Percentiles rank a stretch among this genome's conserved stretches.
phyloP scores from a whole-genome alignment of 163 green algal genomes.

The Scenedesmus sp. region DNA sequence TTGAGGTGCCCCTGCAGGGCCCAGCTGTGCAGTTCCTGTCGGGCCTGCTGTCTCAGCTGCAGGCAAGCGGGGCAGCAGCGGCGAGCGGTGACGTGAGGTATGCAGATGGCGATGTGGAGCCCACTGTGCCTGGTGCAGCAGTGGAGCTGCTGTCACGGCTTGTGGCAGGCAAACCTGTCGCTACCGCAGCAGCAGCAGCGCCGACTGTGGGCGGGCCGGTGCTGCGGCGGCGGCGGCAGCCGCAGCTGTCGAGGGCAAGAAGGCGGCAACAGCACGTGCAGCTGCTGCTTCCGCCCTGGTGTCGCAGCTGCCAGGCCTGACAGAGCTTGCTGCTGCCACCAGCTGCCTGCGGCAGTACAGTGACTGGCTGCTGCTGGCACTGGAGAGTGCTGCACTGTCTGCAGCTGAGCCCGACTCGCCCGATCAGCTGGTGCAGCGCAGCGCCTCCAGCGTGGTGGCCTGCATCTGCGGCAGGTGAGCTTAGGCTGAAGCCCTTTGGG shows the following conservation, averaged over 20 bases:
- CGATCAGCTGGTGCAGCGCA: conserved; percentile 25
- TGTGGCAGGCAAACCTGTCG: neutral
- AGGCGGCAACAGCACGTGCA: conserved; percentile 39
- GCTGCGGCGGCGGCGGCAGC: conserved; percentile 13
- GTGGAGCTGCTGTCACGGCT: conserved; percentile 49
- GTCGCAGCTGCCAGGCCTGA: conserved; percentile 37
- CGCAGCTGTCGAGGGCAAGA: conserved; percentile 37
- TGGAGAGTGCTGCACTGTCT: conserved; percentile 45
- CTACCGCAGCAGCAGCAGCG: neutral
- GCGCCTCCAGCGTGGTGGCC: conserved; percentile 42
- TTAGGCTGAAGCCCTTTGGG: neutral
- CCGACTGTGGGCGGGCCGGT: neutral
- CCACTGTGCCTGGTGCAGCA: conserved; percentile 39
- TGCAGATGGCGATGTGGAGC: conserved; percentile 30
- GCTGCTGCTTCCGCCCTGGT: conserved; percentile 16
- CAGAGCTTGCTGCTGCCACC: conserved; percentile 20
- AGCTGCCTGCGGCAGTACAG: conserved; percentile 39
- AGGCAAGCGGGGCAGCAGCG: conserved; percentile 2
- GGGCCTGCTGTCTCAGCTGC: conserved; percentile 22
- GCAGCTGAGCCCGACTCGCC: conserved; percentile 36
- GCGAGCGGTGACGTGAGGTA: conserved; percentile 29
- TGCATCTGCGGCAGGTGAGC: conserved; percentile 51
- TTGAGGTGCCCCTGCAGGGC: conserved; percentile 21
- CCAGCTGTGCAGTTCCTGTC: conserved; percentile 37
- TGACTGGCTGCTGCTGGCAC: conserved; percentile 55